Conservation (phyloP, 139 green algal genomes). For the Ulvella scutata region DNA sequence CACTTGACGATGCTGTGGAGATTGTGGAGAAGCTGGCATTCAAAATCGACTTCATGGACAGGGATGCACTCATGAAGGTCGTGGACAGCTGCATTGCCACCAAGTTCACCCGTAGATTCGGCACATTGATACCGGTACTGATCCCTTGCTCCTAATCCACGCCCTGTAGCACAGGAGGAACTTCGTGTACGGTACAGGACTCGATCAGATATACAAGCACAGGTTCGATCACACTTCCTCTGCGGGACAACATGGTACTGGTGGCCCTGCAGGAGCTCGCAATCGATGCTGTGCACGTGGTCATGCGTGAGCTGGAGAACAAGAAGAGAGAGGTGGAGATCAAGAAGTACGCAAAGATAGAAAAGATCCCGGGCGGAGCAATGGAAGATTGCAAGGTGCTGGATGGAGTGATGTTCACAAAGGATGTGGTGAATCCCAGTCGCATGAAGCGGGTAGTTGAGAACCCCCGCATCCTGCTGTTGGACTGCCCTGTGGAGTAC, state of each 20-base stretch:
- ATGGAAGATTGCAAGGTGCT: conserved; percentile 70
- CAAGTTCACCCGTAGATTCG: conserved; percentile 94
- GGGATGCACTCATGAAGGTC: conserved; percentile 86
- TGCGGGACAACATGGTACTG: no score
- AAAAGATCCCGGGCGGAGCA: conserved; percentile 85
- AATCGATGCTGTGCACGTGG: conserved; percentile 76
- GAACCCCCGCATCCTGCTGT: conserved; percentile 89
- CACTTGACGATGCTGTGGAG: conserved; percentile 72
- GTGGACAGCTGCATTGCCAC: conserved; percentile 90
- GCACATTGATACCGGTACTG: conserved; percentile 76
- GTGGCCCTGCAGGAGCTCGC: conserved; percentile 75
- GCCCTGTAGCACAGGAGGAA: no score
- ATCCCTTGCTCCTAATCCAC: no score
- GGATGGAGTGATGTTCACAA: conserved; percentile 96
- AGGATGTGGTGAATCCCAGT: conserved; percentile 90
- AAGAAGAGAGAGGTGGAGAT: conserved; percentile 86
- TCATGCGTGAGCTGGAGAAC: conserved; percentile 44
- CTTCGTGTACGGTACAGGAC: no score
- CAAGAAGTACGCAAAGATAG: conserved; percentile 96
- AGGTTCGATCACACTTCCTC: no score
- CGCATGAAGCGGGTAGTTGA: conserved; percentile 85
- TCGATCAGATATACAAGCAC: no score
- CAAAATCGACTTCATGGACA: conserved; percentile 70
- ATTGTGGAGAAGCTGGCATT: conserved; percentile 81
- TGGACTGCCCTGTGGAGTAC: conserved; percentile 98